Evolutionary conservation across 202 grass and related monocot species (phyloP).

Genomic region (Tripidium arundinaceum): DNA sequence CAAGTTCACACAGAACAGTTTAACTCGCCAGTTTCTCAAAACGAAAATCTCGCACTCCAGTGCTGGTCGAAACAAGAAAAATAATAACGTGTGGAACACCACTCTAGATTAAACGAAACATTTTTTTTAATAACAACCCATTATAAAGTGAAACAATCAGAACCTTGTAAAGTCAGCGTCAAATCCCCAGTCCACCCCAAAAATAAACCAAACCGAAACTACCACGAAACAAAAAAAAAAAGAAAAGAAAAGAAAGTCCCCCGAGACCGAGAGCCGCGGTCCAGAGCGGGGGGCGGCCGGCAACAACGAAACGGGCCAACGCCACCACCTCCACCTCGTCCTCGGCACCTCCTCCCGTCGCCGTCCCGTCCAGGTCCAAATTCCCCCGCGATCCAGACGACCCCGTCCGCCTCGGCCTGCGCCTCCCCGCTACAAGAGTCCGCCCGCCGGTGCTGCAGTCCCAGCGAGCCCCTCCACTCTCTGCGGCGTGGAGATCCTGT

Average conservation of each 20-base stretch:
- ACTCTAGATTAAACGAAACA: no score
- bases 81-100: no score
- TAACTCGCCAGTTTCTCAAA: no score
- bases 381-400: neutral
- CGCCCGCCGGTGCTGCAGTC: neutral
- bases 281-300: conserved; percentile 36
- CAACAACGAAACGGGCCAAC: conserved; percentile 17
- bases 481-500: neutral
- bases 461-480: neutral
- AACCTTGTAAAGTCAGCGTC: no score
- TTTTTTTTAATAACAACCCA: no score
- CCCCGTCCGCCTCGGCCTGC: conserved; percentile 33
- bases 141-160: no score
- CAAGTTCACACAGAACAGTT: no score
- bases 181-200: no score
- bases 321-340: neutral
- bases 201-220: neutral
- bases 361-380: neutral
- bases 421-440: conserved; percentile 32
- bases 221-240: neutral
- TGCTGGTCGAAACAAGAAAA: no score
- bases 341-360: neutral
- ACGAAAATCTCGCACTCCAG: no score
- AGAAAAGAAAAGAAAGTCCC: neutral
- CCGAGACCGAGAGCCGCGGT: conserved; percentile 18